Base-by-base conservation (phyloP, 163 green algal species). In the Chlamydomonas reinhardtii region DNA sequence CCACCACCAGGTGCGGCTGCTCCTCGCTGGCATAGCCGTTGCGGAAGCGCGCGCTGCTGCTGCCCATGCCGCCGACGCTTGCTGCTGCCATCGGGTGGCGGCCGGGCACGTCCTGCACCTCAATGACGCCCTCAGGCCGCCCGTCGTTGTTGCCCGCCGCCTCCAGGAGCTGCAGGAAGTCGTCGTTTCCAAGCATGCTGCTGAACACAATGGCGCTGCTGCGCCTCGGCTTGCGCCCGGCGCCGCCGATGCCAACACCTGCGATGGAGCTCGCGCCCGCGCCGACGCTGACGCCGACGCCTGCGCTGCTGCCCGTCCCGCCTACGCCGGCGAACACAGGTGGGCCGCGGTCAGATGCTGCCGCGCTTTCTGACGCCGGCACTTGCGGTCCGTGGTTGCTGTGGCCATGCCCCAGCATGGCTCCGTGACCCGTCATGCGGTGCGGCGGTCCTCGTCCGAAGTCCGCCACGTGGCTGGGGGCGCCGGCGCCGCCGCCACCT, bases 141-240 rank as follows among this genome's bases (percentile, higher is more conserved):
- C 80, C 80, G 70, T 86, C 80, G 80, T 79, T 79, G 29, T 70
- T 79, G 9, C 56, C 80, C 14, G 80, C 80, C 6, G 27, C 70
- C 56, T 25, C 2, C 54, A 86, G 69, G 12, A 86, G 56, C 27
- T 73, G 27, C 31, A 65, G 17, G 29, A 86, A 73, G 70, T 86
- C 80, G 2, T 79, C 80, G 12, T 52, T 17, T 0, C 34, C 69
- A 0, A 86, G 52, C 54, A 86, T 39, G 56, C 9, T 76, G 48
- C 48, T 64, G 35, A 86, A 86, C 9, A 54, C 70, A 4, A 69
- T 35, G 2, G 70, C 34, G 8, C 70, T 80, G 80, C 27, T 79
- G n/a, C 80, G 80, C 6, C 80, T 52, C 39, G 11, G 29, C 29
- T 29, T 29, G 15, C 65, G 76, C 4, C 11, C 29, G 29, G n/a